Base-by-base conservation (phyloP, 495 filamentous ascomycete species). In the Trichoderma gamsii region DNA sequence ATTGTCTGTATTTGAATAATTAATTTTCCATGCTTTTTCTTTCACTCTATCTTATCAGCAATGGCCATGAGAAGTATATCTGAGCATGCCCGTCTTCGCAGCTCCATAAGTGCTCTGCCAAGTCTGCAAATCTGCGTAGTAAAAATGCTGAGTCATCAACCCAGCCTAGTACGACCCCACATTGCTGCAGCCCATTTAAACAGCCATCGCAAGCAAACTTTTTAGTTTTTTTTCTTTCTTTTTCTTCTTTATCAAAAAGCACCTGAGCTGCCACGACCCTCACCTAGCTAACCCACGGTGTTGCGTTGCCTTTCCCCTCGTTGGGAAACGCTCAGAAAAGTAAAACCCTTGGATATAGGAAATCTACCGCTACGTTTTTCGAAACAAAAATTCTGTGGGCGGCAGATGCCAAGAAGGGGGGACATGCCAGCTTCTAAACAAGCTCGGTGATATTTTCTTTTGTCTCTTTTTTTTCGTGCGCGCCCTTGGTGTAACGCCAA, bases 191-290 rank as follows among this genome's bases (percentile, higher is more conserved):
- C 25, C 56, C 16, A 41, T 65, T 41, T 43, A 65, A 65, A 11
- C 18, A 32, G n/a, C 41, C 2, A 23, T 12, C 63, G 25, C 21
- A 21, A 3, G 38, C 43, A 69, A 70, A 67, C 68, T 71, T 68
- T 68, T 59, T 68, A 67, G 67, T n/a, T 56, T 46, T 61, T 41
- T 43, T 23, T 63, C n/a, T 73, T 65, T 68, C 72, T 66, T 66
- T 35, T 66, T 66, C 27, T 66, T 51, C 44, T 66, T n/a, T 49
- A 46, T 49, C 44, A 46, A 66, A 66, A 66, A 66, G 44, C 65
- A 66, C 23, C 65, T 51, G 65, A 66, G 65, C 65, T 66, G 65
- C 65, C 65, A 66, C 65, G 65, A 66, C 65, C 65, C 65, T 66
- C 65, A 66, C 65, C 65, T 25, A 66, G 18, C 65, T 32, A 32